A percentile compares a stretch with the other conserved stretches of the same genome.
These are phyloP conservation scores for Lasiosphaeris hirsuta DNA, from an alignment of 495 filamentous ascomycete genomes.

Conservation along the genomic window DNA sequence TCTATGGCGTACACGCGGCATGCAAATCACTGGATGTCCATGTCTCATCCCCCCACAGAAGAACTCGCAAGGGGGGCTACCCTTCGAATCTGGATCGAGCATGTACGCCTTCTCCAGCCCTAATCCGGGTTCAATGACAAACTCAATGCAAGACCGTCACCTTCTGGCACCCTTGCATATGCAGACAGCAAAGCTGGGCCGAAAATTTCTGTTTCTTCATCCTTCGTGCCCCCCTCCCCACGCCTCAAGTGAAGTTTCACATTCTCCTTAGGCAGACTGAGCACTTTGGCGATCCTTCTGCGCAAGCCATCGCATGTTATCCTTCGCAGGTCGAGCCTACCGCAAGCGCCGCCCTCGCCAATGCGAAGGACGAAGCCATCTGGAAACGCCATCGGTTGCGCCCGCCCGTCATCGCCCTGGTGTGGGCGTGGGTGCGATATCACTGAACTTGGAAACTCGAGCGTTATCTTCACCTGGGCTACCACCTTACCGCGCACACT, in stretches of 20 bases:
- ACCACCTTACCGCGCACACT: constrained; percentile 11
- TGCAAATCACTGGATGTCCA: neutral
- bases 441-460: constrained; percentile 13
- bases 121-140: constrained; percentile 5
- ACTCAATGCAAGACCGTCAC: constrained; percentile 19
- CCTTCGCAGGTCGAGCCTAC: constrained; percentile 4
- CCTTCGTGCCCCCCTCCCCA: neutral
- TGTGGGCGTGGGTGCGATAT: neutral
- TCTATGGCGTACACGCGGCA: no score
- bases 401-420: neutral
- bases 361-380: neutral
- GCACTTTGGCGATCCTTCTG: constrained; percentile 1
- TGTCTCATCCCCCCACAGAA: neutral
- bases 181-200: constrained; percentile 16
- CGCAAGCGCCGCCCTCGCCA: neutral
- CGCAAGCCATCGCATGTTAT: constrained; percentile 10
- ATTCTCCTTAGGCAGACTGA: constrained; percentile 9
- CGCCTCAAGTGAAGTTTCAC: constrained; percentile 8
- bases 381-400: neutral
- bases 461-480: constrained; percentile 10
- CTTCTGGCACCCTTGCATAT: constrained; percentile 14
- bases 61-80: neutral
- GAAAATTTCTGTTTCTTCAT: neutral
- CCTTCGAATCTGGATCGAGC: neutral
- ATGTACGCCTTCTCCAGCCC: neutral